Base-by-base conservation (phyloP, 2,329 filamentous ascomycete species). In the Alternaria sp. region DNA sequence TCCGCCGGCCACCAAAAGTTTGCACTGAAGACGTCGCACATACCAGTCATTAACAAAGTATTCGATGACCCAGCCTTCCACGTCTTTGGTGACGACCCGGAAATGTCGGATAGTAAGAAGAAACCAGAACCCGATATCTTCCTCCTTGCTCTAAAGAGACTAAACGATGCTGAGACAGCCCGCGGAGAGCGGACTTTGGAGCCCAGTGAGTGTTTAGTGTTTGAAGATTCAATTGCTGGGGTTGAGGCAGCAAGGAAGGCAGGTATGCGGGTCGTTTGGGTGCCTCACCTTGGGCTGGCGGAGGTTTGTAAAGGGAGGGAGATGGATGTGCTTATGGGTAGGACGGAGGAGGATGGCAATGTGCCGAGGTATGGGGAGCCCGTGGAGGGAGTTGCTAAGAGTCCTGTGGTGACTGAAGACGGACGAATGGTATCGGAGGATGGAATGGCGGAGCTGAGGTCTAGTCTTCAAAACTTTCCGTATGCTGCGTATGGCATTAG, bases 121-220 rank as follows among this genome's bases (percentile, higher is more conserved):
- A 60, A 60, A 32, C 57, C 57, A 10, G 57, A 60, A 32, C 57
- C 57, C 2, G 57, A 60, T 14, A 60, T 60, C 11, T 60, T 60
- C 14, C 53, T 60, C 0, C 18, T 60, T 9, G 57, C 53, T 27
- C 32, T 60, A 4, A 52, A 46, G 16, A 41, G 57, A 11, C 40
- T 60, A 11, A 57, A 60, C 2, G 38, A 25, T 5, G 16, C 53
- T 2, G 27, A 40, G 9, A 38, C 5, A 11, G 53, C 53, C 8
- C 57, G 46, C 20, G 46, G 40, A 2, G 40, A 57, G 32, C 40
- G 45, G 2, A 6, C 18, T 5, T n/a, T 60, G 14, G 16, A 28
- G 8, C 57, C 32, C 2, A 22, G 14, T n/a, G 57, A 60, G 32
- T 60, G 57, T 18, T 32, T 60, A 8, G 53, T 60, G 2, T 60